Base-by-base conservation (phyloP, 169 alveolate genomes). In the Babesia ovata region DNA sequence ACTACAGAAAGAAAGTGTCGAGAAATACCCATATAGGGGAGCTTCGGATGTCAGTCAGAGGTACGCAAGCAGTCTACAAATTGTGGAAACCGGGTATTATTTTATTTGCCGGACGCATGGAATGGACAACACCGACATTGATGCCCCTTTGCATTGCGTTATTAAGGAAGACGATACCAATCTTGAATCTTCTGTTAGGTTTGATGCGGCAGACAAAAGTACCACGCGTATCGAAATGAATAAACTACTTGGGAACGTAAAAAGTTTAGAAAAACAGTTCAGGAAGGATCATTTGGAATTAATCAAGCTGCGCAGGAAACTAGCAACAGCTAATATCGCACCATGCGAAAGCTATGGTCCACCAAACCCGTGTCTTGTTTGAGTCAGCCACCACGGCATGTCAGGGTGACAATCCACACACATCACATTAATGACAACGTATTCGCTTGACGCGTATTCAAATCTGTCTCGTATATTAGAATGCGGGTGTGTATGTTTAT, bases 251-350 rank as follows among this genome's bases (percentile, higher is more conserved):
- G 19, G 33, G 50, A 63, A 49, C 28, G 73, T 24, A 1, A 63
- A 22, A 49, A n/a, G 39, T 24, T 11, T 63, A 42, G 73, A 63
- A 22, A 45, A 49, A n/a, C 73, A 45, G 14, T 11, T 9, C 4
- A 44, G 73, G 73, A 63, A 36, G 48, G 73, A 63, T 6, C 73
- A 63, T 24, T 7, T 45, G 8, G 73, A 63, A 21, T 61, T 63
- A 26, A 7, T 45, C 7, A 63, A 45, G 16, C 50, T 63, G 26
- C 58, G 73, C 7, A 13, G 59, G 46, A 63, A 63, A 45, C 1
- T 48, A 21, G 33, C 36, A 26, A 11, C 26, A 14, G 0, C 48
- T 8, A 42, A 22, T 26, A 45, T 14, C 3, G 73, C 24, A 10
- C 73, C 73, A 11, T 63, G 73, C 45, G 73, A 63, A 63, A 28